A percentile compares a stretch with the other conserved stretches of the same genome.
phyloP scores from a whole-genome alignment of 495 filamentous ascomycete genomes.

The Penicillium crystallinum region DNA sequence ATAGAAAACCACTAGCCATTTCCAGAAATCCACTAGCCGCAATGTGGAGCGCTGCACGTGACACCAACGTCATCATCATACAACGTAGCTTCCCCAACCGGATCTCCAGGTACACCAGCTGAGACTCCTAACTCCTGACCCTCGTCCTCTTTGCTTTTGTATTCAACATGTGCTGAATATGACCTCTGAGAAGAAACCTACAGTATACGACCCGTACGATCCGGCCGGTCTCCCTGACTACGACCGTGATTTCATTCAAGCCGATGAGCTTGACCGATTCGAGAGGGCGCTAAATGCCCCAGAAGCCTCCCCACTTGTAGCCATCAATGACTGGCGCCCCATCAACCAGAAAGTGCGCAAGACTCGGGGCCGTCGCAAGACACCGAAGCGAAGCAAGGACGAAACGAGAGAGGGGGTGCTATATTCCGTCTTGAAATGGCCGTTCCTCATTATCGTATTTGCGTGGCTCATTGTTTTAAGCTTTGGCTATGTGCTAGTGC shows the following conservation, averaged over 20 bases:
- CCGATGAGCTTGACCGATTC: conserved; percentile 47
- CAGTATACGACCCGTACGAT: conserved; percentile 30
- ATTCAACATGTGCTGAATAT: conserved; percentile 35
- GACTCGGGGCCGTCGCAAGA: conserved; percentile 39
- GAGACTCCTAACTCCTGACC: neutral
- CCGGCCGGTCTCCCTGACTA: conserved; percentile 54
- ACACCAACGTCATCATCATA: conserved; percentile 18
- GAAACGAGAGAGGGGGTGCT: conserved; percentile 92
- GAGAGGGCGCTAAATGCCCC: conserved; percentile 47
- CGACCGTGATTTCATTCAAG: conserved; percentile 59
- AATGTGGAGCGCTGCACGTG: conserved; percentile 15
- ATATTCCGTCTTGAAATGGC: conserved; percentile 87
- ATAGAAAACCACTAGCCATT: neutral
- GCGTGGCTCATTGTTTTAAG: conserved; percentile 70
- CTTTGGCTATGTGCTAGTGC: conserved; percentile 70
- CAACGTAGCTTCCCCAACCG: conserved; percentile 13
- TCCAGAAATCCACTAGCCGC: conserved; percentile 1
- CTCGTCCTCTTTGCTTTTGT: neutral
- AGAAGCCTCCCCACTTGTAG: conserved; percentile 51
- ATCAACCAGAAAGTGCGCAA: conserved; percentile 62
- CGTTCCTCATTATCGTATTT: conserved; percentile 70
- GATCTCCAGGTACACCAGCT: conserved; percentile 8
- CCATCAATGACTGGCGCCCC: conserved; percentile 82
- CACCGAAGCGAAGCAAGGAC: conserved; percentile 60
- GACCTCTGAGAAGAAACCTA: conserved; percentile 27